phyloP scores from a whole-genome alignment of 1,139 yeast genomes.

The Nematodospora anomalae region DNA sequence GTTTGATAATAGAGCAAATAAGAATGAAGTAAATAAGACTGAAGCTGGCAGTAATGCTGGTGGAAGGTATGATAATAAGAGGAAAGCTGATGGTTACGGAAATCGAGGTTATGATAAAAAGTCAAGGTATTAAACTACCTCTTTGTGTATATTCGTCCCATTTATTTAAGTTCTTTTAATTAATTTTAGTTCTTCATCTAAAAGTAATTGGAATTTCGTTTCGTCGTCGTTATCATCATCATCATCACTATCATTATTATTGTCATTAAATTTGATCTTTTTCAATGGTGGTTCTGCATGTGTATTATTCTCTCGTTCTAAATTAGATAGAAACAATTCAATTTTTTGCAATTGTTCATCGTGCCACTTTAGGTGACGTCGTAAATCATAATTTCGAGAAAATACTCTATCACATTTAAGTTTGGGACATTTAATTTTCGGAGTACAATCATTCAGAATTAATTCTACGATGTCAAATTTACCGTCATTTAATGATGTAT shows the following conservation, averaged over 20 bases:
- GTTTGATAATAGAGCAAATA: conserved; percentile 7
- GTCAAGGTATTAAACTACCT: conserved; percentile 25
- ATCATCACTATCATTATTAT: conserved; percentile 6
- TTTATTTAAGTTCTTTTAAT: conserved; percentile 17
- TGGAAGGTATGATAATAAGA: conserved; percentile 20
- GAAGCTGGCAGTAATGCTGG: conserved; percentile 8
- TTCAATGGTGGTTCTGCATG: conserved; percentile 12
- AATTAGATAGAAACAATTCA: conserved; percentile 31
- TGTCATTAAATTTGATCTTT: conserved; percentile 8
- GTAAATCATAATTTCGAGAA: conserved; percentile 47
- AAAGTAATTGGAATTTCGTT: conserved; percentile 25
- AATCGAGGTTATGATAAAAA: conserved; percentile 36
- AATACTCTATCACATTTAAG: conserved; percentile 49
- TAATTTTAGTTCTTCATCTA: conserved; percentile 32
- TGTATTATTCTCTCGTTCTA: conserved; percentile 20
- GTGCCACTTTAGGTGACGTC: conserved; percentile 60
- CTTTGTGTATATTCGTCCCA: too few species aligned
- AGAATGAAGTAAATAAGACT: conserved; percentile 4
- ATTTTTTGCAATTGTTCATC: conserved; percentile 35
- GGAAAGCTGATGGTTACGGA: conserved; percentile 26
- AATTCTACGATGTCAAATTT: conserved; percentile 33
- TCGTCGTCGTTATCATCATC: conserved; percentile 8
- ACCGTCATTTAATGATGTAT: conserved; percentile 22
- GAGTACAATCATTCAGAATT: conserved; percentile 36
- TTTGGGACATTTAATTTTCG: conserved; percentile 45